Conservation (phyloP, 345 rosid genomes). For the Crucihimalaya himalaica region DNA sequence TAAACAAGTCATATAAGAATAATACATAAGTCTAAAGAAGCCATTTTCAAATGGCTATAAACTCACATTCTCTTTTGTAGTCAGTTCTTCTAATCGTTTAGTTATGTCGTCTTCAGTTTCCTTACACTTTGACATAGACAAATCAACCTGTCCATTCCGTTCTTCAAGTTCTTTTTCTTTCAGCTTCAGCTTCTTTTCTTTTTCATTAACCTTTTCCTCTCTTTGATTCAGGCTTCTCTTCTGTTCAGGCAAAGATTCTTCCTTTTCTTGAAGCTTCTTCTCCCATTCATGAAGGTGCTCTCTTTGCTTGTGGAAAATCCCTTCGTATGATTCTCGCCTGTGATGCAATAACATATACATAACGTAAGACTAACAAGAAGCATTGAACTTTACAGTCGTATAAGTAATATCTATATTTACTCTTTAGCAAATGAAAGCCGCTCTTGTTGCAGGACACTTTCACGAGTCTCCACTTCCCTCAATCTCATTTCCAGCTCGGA, state of each 20-base stretch:
- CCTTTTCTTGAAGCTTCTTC: slow-evolving; percentile 55
- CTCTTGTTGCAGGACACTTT: slow-evolving; percentile 62
- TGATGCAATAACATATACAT: slow-evolving; percentile 17
- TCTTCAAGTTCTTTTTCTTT: slow-evolving; percentile 61
- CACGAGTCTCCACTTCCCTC: slow-evolving; percentile 76
- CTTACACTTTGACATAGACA: slow-evolving; percentile 51
- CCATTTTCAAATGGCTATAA: slow-evolving; percentile 10
- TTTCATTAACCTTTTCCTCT: slow-evolving; percentile 65
- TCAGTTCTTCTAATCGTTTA: slow-evolving; percentile 56
- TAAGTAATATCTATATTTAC: slow-evolving; percentile 42
- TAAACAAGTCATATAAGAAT: slow-evolving; percentile 29
- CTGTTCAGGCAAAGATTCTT: slow-evolving; percentile 57
- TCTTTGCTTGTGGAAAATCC: slow-evolving; percentile 62
- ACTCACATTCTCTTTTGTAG: slow-evolving; percentile 67
- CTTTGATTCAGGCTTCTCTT: slow-evolving; percentile 57
- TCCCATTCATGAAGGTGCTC: slow-evolving; percentile 80
- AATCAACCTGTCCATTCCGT: slow-evolving; percentile 49
- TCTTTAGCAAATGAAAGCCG: slow-evolving; percentile 66
- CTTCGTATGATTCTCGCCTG: slow-evolving; percentile 79
- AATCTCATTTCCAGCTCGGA: slow-evolving; percentile 71
- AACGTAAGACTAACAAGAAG: neutral
- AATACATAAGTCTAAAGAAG: neutral
- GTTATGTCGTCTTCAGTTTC: slow-evolving; percentile 62
- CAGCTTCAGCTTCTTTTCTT: slow-evolving; percentile 49
- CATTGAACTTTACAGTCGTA: neutral